phyloP scores from a whole-genome alignment of 352 stramenopile species.

The Plasmopara viticola region DNA sequence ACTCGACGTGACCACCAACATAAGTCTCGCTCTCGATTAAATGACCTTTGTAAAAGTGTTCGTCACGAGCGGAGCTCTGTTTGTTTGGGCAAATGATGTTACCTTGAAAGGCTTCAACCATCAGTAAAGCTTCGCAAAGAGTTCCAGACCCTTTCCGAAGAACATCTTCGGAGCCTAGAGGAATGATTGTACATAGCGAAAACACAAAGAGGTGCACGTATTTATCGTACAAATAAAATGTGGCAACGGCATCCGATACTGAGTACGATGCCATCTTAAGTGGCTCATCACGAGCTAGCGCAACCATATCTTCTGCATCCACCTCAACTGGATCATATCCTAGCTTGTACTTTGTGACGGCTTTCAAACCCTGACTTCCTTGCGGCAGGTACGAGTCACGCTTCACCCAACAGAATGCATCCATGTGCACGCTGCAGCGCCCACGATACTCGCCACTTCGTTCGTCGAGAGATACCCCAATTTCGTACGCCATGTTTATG shows the following conservation, averaged over 20 bases:
- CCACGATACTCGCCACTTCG: slow-evolving; percentile 90
- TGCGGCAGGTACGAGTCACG: slow-evolving; percentile 98
- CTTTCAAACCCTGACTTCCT: slow-evolving; percentile 97
- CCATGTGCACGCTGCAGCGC: slow-evolving; percentile 92
- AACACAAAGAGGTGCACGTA: slow-evolving; percentile 99
- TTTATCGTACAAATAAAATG: slow-evolving; percentile 99
- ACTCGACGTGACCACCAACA: slow-evolving; percentile 99
- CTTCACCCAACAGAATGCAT: slow-evolving; percentile 99
- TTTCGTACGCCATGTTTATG: slow-evolving; percentile 87
- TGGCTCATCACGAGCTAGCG: slow-evolving; percentile 91
- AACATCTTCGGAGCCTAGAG: slow-evolving; percentile 97
- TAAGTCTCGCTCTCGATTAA: slow-evolving; percentile 98
- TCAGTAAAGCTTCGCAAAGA: slow-evolving; percentile 98
- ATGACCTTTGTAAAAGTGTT: slow-evolving; percentile 90
- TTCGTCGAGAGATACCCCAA: slow-evolving; percentile 72
- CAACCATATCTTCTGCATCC: slow-evolving; percentile 98
- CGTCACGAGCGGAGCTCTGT: slow-evolving; percentile 77
- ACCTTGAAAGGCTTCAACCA: slow-evolving; percentile 96
- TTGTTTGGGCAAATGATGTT: slow-evolving; percentile 99
- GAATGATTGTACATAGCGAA: slow-evolving; percentile 99
- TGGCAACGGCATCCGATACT: slow-evolving; percentile 99
- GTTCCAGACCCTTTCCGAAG: slow-evolving; percentile 93
- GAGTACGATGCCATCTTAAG: slow-evolving; percentile 98
- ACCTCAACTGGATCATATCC: slow-evolving; percentile 98
- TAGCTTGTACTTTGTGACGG: slow-evolving; percentile 99